phyloP scores from a whole-genome alignment of 1,284 basidiomycete species.

The Cystobasidiaceae sp. region DNA sequence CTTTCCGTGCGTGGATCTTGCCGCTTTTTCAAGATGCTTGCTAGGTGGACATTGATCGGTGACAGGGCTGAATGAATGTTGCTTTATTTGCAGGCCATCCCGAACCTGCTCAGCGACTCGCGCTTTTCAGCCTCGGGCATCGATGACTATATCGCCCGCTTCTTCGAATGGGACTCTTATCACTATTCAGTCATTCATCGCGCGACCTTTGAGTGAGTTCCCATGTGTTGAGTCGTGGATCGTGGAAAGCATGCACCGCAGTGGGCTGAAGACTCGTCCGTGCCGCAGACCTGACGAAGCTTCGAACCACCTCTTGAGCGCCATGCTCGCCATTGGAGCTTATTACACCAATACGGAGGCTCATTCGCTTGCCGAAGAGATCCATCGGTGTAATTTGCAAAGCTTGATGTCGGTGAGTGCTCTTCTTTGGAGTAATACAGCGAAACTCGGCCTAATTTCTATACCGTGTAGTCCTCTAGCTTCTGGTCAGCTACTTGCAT shows the following conservation, averaged over 20 bases:
- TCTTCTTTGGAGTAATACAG: not conserved
- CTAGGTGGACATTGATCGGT: too few species aligned
- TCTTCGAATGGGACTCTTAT: constrained; percentile 25
- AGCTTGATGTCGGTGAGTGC: constrained; percentile 12
- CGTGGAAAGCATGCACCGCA: too few species aligned
- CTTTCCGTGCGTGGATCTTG: not conserved
- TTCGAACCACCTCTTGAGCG: constrained; percentile 12
- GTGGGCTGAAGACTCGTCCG: too few species aligned
- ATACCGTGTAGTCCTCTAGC: not conserved
- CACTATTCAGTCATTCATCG: constrained; percentile 28
- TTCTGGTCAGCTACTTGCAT: not conserved
- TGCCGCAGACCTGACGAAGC: constrained; percentile 10
- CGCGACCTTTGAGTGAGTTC: constrained; percentile 26
- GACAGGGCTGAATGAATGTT: not conserved
- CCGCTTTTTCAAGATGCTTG: not conserved
- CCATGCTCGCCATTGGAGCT: constrained; percentile 19
- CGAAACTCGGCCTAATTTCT: not conserved
- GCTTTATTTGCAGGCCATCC: not conserved
- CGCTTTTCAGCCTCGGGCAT: not conserved
- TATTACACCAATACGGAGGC: constrained; percentile 12
- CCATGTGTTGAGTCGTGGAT: too few species aligned
- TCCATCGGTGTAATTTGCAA: constrained; percentile 5
- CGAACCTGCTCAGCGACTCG: not conserved
- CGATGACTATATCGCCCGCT: constrained; percentile 4
- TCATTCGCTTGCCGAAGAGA: constrained; percentile 1